Base-by-base conservation (phyloP, 1,284 basidiomycete species). In the Trichosporon asahii region DNA sequence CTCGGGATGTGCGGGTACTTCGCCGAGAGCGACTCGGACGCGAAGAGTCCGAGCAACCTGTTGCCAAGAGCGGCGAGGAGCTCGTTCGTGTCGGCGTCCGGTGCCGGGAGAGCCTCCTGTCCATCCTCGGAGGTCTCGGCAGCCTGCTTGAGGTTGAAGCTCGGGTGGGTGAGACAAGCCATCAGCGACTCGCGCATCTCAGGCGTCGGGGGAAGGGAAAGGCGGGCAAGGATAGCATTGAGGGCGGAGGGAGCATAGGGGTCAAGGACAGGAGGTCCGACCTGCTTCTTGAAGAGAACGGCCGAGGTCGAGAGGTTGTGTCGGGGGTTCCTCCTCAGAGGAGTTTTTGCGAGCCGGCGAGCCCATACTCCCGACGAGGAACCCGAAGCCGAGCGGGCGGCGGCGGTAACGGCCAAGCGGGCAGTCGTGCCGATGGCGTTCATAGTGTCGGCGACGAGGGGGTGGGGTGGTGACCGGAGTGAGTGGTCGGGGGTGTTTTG, bases 1-100 rank as follows among this genome's bases (percentile, higher is more conserved):
- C 93, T 94, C 1, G 96, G 96, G 25, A 99, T 87, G 81, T 97
- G 90, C 0, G 97, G 96, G 82, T 92, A 98, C 63, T 89, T 86
- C 8, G 90, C 86, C 70, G 93, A 88, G 35, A 98, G 84, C 80
- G 91, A 89, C 84, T 99, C 96, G 0, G 92, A 86, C 4, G 93
- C 92, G 76, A 98, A 93, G 49, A 98, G 86, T 66, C 96, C 96
- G 79, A 98, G 88, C 61, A 99, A 86, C 1, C 92, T 88, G 84
- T 98, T 98, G 35, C 96, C 96, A 6, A 97, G 84, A 0, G 88
- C 84, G 0, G 91, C 87, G 4, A 98, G 88, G 64, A 91, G 88
- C n/a, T 88, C 90, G 84, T 98, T 98, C 88, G 90, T 76, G 80
- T 80, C 67, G 85, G 85, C 81, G 14, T 61, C 57, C 79, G 88